A percentile compares a stretch with the other conserved stretches of the same genome.
These are phyloP conservation scores for Apiospora aurea DNA, from an alignment of 2,329 filamentous ascomycete species.

Conservation along the genomic window DNA sequence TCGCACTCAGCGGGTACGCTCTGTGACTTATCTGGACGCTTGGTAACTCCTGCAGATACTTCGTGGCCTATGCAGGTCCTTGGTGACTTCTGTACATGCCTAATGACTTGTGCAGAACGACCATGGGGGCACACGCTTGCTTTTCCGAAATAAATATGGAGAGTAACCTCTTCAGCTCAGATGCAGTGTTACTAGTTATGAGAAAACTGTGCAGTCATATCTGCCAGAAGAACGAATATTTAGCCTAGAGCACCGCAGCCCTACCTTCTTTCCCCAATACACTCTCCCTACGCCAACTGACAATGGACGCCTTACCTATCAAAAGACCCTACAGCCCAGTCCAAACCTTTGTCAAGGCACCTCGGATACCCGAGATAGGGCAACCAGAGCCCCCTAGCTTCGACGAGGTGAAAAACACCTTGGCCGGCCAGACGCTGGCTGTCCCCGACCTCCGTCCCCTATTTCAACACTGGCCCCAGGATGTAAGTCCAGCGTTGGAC, in stretches of 20 bases:
- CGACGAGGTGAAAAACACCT: neutral
- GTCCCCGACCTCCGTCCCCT: neutral
- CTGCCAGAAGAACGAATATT: neutral
- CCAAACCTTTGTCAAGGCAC: neutral
- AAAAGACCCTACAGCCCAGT: neutral
- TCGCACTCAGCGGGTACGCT: too few species aligned
- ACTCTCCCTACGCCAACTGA: neutral
- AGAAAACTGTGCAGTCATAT: too few species aligned
- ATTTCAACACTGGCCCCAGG: constrained; percentile 1
- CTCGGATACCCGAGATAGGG: neutral
- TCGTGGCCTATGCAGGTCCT: too few species aligned
- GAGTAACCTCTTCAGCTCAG: neutral
- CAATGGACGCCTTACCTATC: neutral
- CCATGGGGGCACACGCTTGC: neutral
- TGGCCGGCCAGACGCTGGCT: neutral
- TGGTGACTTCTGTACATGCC: too few species aligned
- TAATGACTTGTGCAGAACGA: too few species aligned
- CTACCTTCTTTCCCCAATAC: neutral
- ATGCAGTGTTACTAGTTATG: too few species aligned
- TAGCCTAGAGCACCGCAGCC: neutral
- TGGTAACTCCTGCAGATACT: too few species aligned
- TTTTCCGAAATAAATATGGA: neutral
- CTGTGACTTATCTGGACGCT: too few species aligned
- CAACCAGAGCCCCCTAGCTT: neutral
- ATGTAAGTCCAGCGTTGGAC: neutral